Percentiles rank a stretch among this genome's conserved stretches.
phyloP scores from a whole-genome alignment of 2,329 filamentous ascomycete species.

The Diaporthe ampelina region DNA sequence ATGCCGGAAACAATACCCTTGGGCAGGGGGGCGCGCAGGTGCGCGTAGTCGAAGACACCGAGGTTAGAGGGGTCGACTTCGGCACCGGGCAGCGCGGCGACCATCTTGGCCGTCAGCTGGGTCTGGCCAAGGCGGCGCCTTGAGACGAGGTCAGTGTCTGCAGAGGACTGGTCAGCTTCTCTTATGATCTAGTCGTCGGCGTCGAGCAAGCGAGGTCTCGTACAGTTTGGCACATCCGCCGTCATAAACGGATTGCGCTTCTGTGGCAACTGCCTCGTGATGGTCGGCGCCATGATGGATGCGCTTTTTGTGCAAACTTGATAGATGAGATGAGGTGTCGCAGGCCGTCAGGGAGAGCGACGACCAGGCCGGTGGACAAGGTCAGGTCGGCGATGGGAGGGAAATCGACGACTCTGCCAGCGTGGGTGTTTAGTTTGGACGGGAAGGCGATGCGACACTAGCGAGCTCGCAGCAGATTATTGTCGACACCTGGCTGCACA shows the following conservation, averaged over 20 bases:
- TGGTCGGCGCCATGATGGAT: conserved; percentile 44
- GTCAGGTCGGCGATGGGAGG: conserved; percentile 5
- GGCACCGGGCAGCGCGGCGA: conserved; percentile 77
- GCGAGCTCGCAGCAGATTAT: conserved; percentile 18
- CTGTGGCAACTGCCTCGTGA: conserved; percentile 54
- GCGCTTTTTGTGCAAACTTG: conserved; percentile 23
- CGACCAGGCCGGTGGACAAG: conserved; percentile 1
- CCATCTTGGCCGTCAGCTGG: conserved; percentile 86
- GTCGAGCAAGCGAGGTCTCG: conserved; percentile 33
- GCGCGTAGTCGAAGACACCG: conserved; percentile 94
- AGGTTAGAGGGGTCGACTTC: conserved; percentile 81
- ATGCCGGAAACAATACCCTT: conserved; percentile 94
- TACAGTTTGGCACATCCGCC: conserved; percentile 67
- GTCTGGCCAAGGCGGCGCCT: conserved; percentile 94
- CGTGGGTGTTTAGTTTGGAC: conserved; percentile 19
- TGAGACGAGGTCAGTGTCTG: conserved; percentile 81
- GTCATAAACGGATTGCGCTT: conserved; percentile 68
- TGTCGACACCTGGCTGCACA: conserved; percentile 31
- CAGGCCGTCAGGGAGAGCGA: neutral
- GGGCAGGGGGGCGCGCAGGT: conserved; percentile 91
- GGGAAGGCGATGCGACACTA: conserved; percentile 37
- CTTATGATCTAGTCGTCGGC: conserved; percentile 14
- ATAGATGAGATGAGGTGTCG: conserved; percentile 3
- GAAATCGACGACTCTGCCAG: conserved; percentile 24
- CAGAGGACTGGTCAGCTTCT: conserved; percentile 39